Evolutionary conservation across 2,329 filamentous ascomycete species (phyloP), one percentile per base, ranked within the genome.

Genomic region (Berkeleyomyces basicola): DNA sequence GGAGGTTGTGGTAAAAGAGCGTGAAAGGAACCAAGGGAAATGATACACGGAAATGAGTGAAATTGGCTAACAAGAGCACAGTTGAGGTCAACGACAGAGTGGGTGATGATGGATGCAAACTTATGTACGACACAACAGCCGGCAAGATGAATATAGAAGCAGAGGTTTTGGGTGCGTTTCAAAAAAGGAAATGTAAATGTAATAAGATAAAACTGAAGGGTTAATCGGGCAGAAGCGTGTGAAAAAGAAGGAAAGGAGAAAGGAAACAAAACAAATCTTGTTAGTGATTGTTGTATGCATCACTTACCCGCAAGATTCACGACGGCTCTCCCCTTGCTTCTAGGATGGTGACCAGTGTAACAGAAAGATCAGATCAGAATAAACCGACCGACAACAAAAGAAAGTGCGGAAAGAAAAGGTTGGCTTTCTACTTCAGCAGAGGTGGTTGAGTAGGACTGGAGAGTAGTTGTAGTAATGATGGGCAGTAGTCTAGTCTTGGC

Each of bases 281-380:
- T 55, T 55, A 16, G 33, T 55, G n/a, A 36, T 55, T 55, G 33
- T 7, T 39, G n/a, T 55, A 7, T 9, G 51, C 33, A 55, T 55
- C 14, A 55, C 51, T 55, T 55, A 55, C 51, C 39, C 14, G 36
- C 11, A 39, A n/a, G 16, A n/a, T 3, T n/a, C 43, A 3, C 23
- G 11, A 37, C 33, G 36, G 51, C 39, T 10, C 7, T 55, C 51
- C 51, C 51, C 51, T 39, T 55, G 51, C 51, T 37, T 36, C 33
- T 14, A 7, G 51, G n/a, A 16, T 49, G 31, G 33, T n/a, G 51
- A 14, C 33, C 33, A 55, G 51, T 55, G 51, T 55, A 55, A 55
- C 51, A 55, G 51, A 23, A 55, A 55, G 51, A 55, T 55, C 51
- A 55, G 51, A 55, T 55, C 51, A 55, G 51, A 55, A 55, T 39